phyloP scores from a whole-genome alignment of 208 protist genomes.

The Acanthamoeba royreba region DNA sequence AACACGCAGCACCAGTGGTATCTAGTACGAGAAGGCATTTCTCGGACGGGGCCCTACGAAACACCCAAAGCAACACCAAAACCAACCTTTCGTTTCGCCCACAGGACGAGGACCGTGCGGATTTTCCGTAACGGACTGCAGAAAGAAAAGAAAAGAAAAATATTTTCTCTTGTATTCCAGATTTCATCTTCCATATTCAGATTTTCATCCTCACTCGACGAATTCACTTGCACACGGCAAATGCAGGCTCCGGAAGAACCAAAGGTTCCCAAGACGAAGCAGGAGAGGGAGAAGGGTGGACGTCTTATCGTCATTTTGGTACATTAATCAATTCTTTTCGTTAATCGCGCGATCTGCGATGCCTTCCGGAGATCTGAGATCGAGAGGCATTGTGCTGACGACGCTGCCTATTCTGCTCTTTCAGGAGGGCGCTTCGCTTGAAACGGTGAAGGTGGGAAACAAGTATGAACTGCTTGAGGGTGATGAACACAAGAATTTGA shows the following conservation, averaged over 20 bases:
- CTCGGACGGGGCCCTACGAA: no score
- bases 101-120: no score
- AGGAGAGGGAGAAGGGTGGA: conserved; percentile 12
- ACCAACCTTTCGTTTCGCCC: no score
- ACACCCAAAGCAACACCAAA: no score
- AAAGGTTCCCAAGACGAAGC: conserved; percentile 34
- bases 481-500: conserved; percentile 92
- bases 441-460: conserved; percentile 83
- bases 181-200: no score
- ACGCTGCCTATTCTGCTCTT: neutral
- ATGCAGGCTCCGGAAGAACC: conserved; percentile 6
- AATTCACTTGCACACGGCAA: neutral
- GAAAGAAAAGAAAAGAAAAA: neutral
- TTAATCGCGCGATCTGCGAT: neutral
- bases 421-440: neutral
- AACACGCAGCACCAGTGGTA: no score
- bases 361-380: neutral
- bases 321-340: neutral
- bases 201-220: no score
- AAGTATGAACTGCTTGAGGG: conserved; percentile 95
- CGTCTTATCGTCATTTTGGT: conserved; percentile 43
- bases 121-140: no score
- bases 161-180: neutral
- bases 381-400: neutral
- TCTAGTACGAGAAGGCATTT: no score